Base-by-base conservation (phyloP, 352 stramenopile species). In the Pilasporangium apinafurcum region DNA sequence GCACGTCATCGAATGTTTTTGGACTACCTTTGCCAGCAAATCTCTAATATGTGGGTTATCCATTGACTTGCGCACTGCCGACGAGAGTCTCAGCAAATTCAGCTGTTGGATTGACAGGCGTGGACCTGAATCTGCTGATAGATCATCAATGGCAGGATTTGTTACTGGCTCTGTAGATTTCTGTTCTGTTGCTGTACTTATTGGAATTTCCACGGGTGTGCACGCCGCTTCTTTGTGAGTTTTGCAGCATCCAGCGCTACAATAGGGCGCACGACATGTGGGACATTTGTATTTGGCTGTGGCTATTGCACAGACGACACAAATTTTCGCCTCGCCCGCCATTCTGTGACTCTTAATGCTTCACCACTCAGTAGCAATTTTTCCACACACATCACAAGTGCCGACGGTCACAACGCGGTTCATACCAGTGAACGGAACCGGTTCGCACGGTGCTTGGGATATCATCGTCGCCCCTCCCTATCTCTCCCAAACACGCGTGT, bases 281-380 rank as follows among this genome's bases (percentile, higher is more conserved):
- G 81, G 81, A 35, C 81, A 92, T 51, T 91, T 92, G 76, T 92
- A 92, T 65, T 89, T 91, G 70, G 75, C 56, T 59, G 75, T 64
- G 9, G 42, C 36, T 21, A 53, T 45, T 38, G 52, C 40, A 41
- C 80, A 92, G 26, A 90, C 60, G 3, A 50, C 55, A 48, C 80
- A 92, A 16, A 65, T 35, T 25, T 75, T 62, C 20, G 37, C 49
- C 76, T 82, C 83, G 18, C 16, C 53, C 25, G 38, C 28, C 22
- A 30, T n/a, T 14, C 17, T 49, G 31, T 49, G 42, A 25, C 30
- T 10, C 42, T 49, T 30, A 40, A n/a, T n/a, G n/a, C n/a, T n/a
- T n/a, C n/a, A n/a, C n/a, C n/a, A n/a, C n/a, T n/a, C n/a, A n/a
- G n/a, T n/a, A n/a, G n/a, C n/a, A n/a, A n/a, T n/a, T n/a, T n/a